phyloP scores from a whole-genome alignment of 2,329 filamentous ascomycete species.

The Verticillium isaacii region DNA sequence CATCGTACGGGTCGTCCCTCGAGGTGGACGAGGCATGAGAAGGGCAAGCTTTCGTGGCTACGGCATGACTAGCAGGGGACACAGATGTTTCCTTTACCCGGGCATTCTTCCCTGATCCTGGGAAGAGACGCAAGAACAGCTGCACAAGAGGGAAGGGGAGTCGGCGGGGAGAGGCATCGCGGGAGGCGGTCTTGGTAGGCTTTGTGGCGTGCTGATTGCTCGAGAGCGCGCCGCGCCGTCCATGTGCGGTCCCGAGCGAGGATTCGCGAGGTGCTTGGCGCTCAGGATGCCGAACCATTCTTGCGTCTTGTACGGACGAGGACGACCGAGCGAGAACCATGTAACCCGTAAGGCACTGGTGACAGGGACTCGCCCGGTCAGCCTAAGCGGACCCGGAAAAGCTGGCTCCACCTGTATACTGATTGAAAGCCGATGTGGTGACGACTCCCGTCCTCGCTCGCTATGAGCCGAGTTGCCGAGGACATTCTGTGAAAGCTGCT shows the following conservation, averaged over 20 bases:
- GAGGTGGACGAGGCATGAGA: not conserved
- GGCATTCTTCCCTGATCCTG: not conserved
- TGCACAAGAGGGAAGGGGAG: not conserved
- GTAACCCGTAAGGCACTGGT: not conserved
- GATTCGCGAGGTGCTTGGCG: constrained; percentile 1
- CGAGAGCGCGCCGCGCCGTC: not conserved
- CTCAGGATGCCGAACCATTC: not conserved
- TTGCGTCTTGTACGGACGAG: not conserved
- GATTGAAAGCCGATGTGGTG: not conserved
- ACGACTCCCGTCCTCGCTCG: not conserved
- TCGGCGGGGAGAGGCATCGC: not conserved
- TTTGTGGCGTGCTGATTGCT: constrained; percentile 1
- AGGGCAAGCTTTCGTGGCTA: not conserved
- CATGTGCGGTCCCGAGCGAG: not conserved
- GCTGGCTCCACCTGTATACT: not conserved
- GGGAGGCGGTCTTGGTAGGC: constrained; percentile 1
- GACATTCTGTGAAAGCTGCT: not conserved
- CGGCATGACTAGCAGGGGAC: not conserved
- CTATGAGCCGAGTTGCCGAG: not conserved
- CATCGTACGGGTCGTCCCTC: not conserved
- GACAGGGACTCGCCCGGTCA: not conserved
- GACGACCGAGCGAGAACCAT: not conserved
- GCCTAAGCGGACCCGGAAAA: not conserved
- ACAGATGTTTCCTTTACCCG: not conserved
- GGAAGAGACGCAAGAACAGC: not conserved